Evolutionary conservation across 306 rosid genomes (phyloP).

Genomic region (Prunus salicina): DNA sequence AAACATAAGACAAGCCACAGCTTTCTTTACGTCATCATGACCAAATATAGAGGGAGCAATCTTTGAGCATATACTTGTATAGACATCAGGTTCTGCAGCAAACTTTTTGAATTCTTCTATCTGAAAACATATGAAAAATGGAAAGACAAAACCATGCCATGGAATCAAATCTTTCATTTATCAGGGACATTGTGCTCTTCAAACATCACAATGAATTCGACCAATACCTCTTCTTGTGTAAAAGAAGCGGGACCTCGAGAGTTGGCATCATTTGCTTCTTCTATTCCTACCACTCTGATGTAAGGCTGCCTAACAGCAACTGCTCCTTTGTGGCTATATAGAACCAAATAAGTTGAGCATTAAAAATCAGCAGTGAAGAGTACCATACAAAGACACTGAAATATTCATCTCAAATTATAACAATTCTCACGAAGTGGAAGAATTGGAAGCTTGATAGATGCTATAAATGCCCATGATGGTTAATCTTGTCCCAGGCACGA

Average conservation of each 20-base stretch:
- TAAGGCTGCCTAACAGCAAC: constrained; percentile 98
- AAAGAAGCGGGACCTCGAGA: constrained; percentile 69
- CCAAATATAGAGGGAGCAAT: constrained; percentile 98
- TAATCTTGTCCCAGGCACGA: constrained; percentile 96
- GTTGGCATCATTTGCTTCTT: constrained; percentile 69
- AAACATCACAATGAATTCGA: constrained; percentile 5
- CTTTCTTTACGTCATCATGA: constrained; percentile 88
- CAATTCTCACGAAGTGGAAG: constrained; percentile 62
- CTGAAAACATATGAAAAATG: constrained; percentile 39
- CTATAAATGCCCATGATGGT: constrained; percentile 91
- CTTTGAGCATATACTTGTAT: constrained; percentile 80
- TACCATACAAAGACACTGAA: constrained; percentile 6
- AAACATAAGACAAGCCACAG: constrained; percentile 88
- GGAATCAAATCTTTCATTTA: background rate
- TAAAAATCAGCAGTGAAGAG: background rate
- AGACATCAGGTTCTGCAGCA: constrained; percentile 79
- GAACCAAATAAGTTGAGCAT: constrained; percentile 10
- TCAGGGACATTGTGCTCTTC: background rate
- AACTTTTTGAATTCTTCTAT: constrained; percentile 90
- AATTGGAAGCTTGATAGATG: constrained; percentile 86
- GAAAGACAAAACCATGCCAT: background rate
- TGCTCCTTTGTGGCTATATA: constrained; percentile 84
- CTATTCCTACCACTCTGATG: constrained; percentile 92
- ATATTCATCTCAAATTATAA: constrained; percentile 3
- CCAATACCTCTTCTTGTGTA: constrained; percentile 70